phyloP scores from a whole-genome alignment of 805 yeast genomes.

The Ogataea thermomethanolica region DNA sequence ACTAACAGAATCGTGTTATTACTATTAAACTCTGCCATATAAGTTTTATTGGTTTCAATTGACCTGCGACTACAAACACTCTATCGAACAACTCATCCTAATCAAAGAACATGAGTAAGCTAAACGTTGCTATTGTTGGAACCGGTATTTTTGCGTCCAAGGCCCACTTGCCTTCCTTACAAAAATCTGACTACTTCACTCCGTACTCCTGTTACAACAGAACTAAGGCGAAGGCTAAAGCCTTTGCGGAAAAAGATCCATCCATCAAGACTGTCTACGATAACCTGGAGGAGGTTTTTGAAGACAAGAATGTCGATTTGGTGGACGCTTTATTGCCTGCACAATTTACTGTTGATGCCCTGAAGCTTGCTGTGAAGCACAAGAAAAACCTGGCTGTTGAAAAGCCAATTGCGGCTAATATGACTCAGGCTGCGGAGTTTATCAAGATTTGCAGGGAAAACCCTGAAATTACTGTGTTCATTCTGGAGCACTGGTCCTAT shows the following conservation, averaged over 20 bases:
- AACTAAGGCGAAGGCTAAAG: slow-evolving; percentile 77
- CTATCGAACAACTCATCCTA: too few relatives aligned
- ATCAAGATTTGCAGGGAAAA: slow-evolving; percentile 62
- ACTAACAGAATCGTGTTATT: too few relatives aligned
- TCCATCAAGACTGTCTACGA: slow-evolving; percentile 54
- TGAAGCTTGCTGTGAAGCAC: slow-evolving; percentile 64
- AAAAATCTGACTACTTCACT: slow-evolving; percentile 48
- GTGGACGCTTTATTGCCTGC: slow-evolving; percentile 91
- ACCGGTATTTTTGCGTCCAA: slow-evolving; percentile 89
- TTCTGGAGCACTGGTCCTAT: slow-evolving; percentile 87
- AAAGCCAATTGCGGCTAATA: slow-evolving; percentile 87
- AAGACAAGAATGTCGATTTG: slow-evolving; percentile 64
- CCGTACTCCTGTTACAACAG: slow-evolving; percentile 78
- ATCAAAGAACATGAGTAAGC: slow-evolving; percentile 8
- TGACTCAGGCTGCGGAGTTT: slow-evolving; percentile 76
- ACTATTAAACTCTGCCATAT: too few relatives aligned
- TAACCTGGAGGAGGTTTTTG: slow-evolving; percentile 58
- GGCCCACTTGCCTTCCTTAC: slow-evolving; percentile 72
- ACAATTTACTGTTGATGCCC: slow-evolving; percentile 66
- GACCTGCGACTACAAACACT: too few relatives aligned
- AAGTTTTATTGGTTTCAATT: too few relatives aligned
- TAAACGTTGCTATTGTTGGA: slow-evolving; percentile 68
- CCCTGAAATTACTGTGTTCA: slow-evolving; percentile 59
- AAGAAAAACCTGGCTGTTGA: slow-evolving; percentile 81
- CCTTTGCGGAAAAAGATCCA: slow-evolving; percentile 64